These are phyloP conservation scores for Debaryomyces robertsiae DNA, from an alignment of 1,139 yeast species.

Conservation along the genomic window DNA sequence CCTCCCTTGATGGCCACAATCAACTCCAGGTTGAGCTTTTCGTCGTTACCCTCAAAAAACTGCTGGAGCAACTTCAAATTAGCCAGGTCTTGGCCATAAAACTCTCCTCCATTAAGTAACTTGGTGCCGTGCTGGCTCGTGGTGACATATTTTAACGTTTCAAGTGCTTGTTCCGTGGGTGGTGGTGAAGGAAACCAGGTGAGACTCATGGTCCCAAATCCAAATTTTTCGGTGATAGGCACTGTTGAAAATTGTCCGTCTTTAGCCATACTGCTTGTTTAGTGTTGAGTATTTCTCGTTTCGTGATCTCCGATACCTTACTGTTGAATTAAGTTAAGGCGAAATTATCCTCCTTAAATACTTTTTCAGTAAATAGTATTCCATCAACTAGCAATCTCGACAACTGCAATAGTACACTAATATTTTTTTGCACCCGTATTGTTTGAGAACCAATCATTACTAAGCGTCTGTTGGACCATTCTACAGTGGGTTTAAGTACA, in stretches of 20 bases:
- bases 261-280: background rate
- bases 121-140: conserved; percentile 48
- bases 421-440: too few species aligned
- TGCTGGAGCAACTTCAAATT: conserved; percentile 57
- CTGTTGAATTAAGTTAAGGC: too few species aligned
- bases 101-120: conserved; percentile 75
- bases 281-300: background rate
- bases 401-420: too few species aligned
- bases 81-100: conserved; percentile 60
- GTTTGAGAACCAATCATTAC: too few species aligned
- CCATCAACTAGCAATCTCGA: too few species aligned
- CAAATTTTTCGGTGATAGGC: conserved; percentile 36
- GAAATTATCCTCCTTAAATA: too few species aligned
- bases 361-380: too few species aligned
- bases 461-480: too few species aligned
- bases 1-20: conserved; percentile 73
- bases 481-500: too few species aligned
- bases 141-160: conserved; percentile 49
- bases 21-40: conserved; percentile 52
- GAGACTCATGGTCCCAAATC: conserved; percentile 67
- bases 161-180: conserved; percentile 49
- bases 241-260: conserved; percentile 17
- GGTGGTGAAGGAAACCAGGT: conserved; percentile 54
- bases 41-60: conserved; percentile 55
- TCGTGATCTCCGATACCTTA: too few species aligned